Conservation (phyloP, 2,329 filamentous ascomycete species). For the Colletotrichum truncatum region DNA sequence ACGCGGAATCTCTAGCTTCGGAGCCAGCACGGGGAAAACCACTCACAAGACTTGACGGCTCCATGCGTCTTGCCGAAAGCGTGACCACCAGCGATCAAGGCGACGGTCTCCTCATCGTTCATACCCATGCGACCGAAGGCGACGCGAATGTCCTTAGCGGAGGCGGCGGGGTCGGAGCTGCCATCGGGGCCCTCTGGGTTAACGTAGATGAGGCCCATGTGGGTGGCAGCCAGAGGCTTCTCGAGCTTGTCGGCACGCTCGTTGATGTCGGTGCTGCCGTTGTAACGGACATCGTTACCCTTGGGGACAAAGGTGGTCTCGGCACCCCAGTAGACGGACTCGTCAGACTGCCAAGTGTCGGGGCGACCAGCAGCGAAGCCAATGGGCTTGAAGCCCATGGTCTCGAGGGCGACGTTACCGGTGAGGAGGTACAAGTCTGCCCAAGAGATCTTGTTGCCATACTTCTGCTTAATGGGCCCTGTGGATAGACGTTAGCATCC, state of each 20-base stretch:
- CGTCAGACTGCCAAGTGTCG: slow-evolving; percentile 80
- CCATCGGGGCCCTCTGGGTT: slow-evolving; percentile 83
- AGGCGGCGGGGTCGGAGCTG: slow-evolving; percentile 73
- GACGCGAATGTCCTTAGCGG: slow-evolving; percentile 76
- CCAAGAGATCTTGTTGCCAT: slow-evolving; percentile 85
- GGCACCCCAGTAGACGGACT: slow-evolving; percentile 80
- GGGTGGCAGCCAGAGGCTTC: slow-evolving; percentile 71
- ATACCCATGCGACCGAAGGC: slow-evolving; percentile 85
- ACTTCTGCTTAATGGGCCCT: slow-evolving; percentile 82
- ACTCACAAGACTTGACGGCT: slow-evolving; percentile 53
- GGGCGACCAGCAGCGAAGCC: slow-evolving; percentile 78
- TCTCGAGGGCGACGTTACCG: slow-evolving; percentile 81
- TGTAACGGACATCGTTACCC: slow-evolving; percentile 78
- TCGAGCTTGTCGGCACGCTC: slow-evolving; percentile 56
- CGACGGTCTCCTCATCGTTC: slow-evolving; percentile 84
- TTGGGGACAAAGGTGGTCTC: slow-evolving; percentile 72
- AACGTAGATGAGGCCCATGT: slow-evolving; percentile 85
- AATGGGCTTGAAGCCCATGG: slow-evolving; percentile 78
- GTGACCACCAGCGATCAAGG: slow-evolving; percentile 81
- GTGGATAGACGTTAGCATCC: not conserved
- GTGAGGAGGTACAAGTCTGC: slow-evolving; percentile 76
- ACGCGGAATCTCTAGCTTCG: not conserved
- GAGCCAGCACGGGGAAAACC: not conserved
- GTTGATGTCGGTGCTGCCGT: slow-evolving; percentile 37
- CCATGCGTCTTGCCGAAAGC: slow-evolving; percentile 85